Conservation (phyloP, 805 yeast genomes). For the Metschnikowia drakensbergensis region DNA sequence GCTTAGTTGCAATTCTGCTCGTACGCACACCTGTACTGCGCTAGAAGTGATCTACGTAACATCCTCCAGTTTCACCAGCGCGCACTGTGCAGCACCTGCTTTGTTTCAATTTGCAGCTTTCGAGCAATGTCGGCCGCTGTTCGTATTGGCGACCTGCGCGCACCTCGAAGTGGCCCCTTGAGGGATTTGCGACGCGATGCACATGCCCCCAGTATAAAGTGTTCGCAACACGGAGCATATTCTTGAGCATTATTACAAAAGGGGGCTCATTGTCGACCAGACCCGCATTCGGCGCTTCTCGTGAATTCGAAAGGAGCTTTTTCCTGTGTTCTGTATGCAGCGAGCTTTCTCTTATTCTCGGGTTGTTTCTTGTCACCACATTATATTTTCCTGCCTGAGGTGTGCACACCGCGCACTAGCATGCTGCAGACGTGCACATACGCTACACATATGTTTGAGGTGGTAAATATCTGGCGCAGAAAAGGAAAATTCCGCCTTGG, state of each 20-base stretch:
- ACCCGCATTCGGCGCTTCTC: too few species aligned
- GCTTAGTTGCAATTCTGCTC: background rate
- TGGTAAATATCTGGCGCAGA: constrained; percentile 6
- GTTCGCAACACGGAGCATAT: too few species aligned
- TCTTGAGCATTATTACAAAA: too few species aligned
- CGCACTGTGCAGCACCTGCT: constrained; percentile 2
- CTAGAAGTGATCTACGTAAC: constrained; percentile 2
- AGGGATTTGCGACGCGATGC: background rate
- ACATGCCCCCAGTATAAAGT: too few species aligned
- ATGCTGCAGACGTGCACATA: background rate
- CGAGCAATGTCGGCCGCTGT: constrained; percentile 2
- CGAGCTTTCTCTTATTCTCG: background rate
- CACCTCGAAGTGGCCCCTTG: constrained; percentile 1
- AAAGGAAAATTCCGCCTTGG: constrained; percentile 5
- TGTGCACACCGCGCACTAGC: background rate
- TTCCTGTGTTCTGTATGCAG: constrained; percentile 1
- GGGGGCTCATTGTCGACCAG: too few species aligned
- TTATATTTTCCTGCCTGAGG: background rate
- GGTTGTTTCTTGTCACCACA: constrained; percentile 1
- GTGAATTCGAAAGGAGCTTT: background rate
- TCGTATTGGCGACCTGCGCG: background rate
- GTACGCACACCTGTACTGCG: constrained; percentile 4
- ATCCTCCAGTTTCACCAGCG: constrained; percentile 3
- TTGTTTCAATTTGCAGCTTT: constrained; percentile 4
- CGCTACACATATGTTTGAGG: constrained; percentile 2